Evolutionary conservation across 108 stramenopile species (phyloP).

Genomic region (Epithemia pelagica): DNA sequence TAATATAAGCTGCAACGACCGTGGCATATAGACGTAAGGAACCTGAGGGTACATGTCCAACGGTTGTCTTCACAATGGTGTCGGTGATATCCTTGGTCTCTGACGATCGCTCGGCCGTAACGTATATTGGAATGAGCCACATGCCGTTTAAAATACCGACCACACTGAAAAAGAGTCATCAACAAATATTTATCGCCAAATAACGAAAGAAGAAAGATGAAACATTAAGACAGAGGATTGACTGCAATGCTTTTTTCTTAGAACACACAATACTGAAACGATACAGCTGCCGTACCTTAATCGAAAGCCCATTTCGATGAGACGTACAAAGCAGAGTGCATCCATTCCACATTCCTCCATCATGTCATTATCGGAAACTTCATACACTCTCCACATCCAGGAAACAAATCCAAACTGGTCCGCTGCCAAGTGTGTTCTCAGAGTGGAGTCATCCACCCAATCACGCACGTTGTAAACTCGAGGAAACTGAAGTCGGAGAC

Average conservation of each 20-base stretch:
- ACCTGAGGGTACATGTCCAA: slow-evolving; percentile 26
- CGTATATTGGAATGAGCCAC: slow-evolving; percentile 45
- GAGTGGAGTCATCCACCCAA: slow-evolving; percentile 25
- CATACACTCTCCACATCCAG: slow-evolving; percentile 32
- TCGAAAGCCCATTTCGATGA: background rate
- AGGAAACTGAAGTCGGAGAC: slow-evolving; percentile 23
- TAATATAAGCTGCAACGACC: slow-evolving; percentile 34
- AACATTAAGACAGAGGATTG: background rate
- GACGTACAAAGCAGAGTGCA: slow-evolving; percentile 30
- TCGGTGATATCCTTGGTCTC: slow-evolving; percentile 18
- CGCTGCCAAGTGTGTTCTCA: slow-evolving; percentile 18
- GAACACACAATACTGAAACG: too few relatives aligned
- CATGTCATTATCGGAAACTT: slow-evolving; percentile 18
- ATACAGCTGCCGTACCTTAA: slow-evolving; percentile 2
- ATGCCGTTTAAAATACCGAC: slow-evolving; percentile 40
- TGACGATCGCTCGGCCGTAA: slow-evolving; percentile 12
- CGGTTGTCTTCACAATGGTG: slow-evolving; percentile 19
- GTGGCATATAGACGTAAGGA: slow-evolving; percentile 25
- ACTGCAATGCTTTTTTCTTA: too few relatives aligned
- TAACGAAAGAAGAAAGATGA: background rate
- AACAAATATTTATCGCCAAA: background rate
- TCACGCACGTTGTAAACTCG: slow-evolving; percentile 40
- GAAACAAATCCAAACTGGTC: slow-evolving; percentile 20
- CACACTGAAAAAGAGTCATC: slow-evolving; percentile 21
- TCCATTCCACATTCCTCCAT: slow-evolving; percentile 36